Percentiles rank a stretch among this genome's conserved stretches.
Conservation (phyloP, 2,329 filamentous ascomycete genomes). For the Aspergillus costaricaensis region DNA sequence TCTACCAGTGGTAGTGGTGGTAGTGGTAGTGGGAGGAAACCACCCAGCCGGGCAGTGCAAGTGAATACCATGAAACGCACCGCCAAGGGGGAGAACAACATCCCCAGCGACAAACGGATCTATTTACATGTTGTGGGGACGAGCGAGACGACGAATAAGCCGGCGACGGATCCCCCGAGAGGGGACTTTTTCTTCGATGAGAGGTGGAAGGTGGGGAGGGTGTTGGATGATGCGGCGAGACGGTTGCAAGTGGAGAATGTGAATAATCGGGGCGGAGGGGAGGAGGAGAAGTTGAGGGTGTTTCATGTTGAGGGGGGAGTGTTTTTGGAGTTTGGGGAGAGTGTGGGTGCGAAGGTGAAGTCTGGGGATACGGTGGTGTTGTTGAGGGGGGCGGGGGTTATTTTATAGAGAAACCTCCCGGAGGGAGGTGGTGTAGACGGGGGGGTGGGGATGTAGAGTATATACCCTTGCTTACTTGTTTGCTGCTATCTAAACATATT, state of each 20-base stretch:
- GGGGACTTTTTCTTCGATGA: slow-evolving; percentile 78
- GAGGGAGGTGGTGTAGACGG: too few relatives aligned
- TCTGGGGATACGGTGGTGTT: slow-evolving; percentile 90
- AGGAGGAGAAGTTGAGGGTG: slow-evolving; percentile 75
- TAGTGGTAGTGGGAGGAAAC: slow-evolving; percentile 72
- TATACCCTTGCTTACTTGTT: slow-evolving; percentile 8
- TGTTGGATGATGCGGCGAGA: slow-evolving; percentile 49
- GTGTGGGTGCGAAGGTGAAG: slow-evolving; percentile 69
- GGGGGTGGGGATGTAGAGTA: too few relatives aligned
- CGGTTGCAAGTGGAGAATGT: slow-evolving; percentile 48
- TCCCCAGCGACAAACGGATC: slow-evolving; percentile 79
- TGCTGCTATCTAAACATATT: slow-evolving; percentile 3
- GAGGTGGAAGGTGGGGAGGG: slow-evolving; percentile 85
- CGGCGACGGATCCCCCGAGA: slow-evolving; percentile 77
- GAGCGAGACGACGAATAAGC: slow-evolving; percentile 80
- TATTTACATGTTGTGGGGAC: slow-evolving; percentile 91
- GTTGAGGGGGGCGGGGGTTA: slow-evolving; percentile 79
- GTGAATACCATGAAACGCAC: slow-evolving; percentile 79
- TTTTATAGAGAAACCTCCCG: slow-evolving; percentile 40
- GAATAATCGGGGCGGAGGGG: slow-evolving; percentile 46
- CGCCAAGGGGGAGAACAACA: slow-evolving; percentile 85
- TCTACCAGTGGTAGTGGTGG: slow-evolving; percentile 61
- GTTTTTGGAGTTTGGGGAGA: slow-evolving; percentile 83
- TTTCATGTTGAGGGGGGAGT: slow-evolving; percentile 92
- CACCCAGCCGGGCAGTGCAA: slow-evolving; percentile 66